phyloP scores from a whole-genome alignment of 257 asterid genomes.

The Fraxinus anomala region DNA sequence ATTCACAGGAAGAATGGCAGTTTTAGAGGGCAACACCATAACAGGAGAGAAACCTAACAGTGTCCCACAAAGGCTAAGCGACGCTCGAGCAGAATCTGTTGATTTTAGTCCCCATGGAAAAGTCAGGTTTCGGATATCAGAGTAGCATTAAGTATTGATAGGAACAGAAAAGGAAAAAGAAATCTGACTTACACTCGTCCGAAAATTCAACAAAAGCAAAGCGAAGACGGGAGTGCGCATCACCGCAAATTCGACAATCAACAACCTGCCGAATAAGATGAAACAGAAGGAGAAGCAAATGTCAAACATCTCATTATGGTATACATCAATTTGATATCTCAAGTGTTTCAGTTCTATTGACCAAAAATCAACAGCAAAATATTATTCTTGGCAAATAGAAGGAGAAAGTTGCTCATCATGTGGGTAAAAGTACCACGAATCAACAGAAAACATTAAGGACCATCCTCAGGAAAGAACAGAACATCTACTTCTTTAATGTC shows the following conservation, averaged over 20 bases:
- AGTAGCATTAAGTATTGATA: not conserved
- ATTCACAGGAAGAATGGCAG: constrained; percentile 95
- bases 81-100: constrained; percentile 76
- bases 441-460: not conserved
- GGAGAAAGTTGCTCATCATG: not conserved
- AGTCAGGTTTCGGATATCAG: constrained; percentile 1
- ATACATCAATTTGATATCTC: not conserved
- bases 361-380: not conserved
- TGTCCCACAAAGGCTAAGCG: constrained; percentile 71
- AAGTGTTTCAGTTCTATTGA: not conserved
- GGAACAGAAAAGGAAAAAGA: not conserved
- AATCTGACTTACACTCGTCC: constrained; percentile 40
- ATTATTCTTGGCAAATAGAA: not conserved
- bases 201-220: constrained; percentile 60
- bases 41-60: constrained; percentile 74
- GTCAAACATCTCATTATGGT: not conserved
- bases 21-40: constrained; percentile 92
- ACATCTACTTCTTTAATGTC: not conserved
- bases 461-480: not conserved
- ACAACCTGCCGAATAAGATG: constrained; percentile 38
- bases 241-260: constrained; percentile 66
- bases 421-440: not conserved
- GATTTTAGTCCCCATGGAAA: constrained; percentile 23
- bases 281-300: constrained; percentile 7
- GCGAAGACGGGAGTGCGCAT: constrained; percentile 62